Conservation (phyloP, 164 flowering plant species). For the Stephania yunnanensis region DNA sequence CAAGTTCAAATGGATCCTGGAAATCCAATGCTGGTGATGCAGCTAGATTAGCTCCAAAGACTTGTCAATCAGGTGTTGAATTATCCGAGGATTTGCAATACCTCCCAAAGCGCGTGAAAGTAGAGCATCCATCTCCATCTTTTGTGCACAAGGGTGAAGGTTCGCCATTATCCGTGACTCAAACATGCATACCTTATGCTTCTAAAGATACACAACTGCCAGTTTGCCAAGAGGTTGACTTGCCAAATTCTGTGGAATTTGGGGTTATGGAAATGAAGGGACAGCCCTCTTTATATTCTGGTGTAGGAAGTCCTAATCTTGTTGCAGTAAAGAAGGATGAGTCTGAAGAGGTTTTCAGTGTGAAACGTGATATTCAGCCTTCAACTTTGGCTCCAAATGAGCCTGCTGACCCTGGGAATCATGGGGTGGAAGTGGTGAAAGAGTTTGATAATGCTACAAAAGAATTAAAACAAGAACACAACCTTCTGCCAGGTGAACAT, state of each 20-base stretch:
- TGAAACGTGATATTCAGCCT: slow-evolving; percentile 34
- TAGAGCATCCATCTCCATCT: slow-evolving; percentile 53
- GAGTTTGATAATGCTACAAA: slow-evolving; percentile 20
- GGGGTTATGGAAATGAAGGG: slow-evolving; percentile 44
- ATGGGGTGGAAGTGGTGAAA: slow-evolving; percentile 26
- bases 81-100: slow-evolving; percentile 51
- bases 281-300: slow-evolving; percentile 36
- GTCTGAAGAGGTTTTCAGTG: slow-evolving; percentile 25
- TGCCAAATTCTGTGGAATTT: slow-evolving; percentile 28
- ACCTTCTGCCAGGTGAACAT: slow-evolving; percentile 35
- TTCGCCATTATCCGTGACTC: slow-evolving; percentile 29
- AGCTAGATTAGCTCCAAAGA: slow-evolving; percentile 28
- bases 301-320: slow-evolving; percentile 22
- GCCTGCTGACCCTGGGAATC: slow-evolving; percentile 32
- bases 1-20: slow-evolving; percentile 32
- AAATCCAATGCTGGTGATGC: slow-evolving; percentile 37
- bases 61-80: slow-evolving; percentile 29
- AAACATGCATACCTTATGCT: slow-evolving; percentile 24
- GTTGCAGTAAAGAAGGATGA: slow-evolving; percentile 31
- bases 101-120: slow-evolving; percentile 63
- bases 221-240: slow-evolving; percentile 29
- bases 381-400: slow-evolving; percentile 21
- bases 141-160: slow-evolving; percentile 30
- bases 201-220: slow-evolving; percentile 28
- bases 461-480: slow-evolving; percentile 42